phyloP scores from a whole-genome alignment of 2,329 filamentous ascomycete species.

The Penicillium hesseltinei region DNA sequence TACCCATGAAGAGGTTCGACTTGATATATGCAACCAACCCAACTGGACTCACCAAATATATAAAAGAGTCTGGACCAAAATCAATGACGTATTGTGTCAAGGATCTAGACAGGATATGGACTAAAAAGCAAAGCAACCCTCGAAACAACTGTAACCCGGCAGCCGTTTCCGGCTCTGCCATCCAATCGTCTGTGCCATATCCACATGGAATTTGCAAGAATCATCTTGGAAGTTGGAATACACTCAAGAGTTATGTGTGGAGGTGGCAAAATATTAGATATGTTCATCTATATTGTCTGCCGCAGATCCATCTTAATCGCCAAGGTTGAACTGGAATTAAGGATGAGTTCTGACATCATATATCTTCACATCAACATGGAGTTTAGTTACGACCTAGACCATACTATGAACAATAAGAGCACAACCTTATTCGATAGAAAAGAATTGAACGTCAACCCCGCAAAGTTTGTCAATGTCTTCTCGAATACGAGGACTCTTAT shows the following conservation, averaged over 20 bases:
- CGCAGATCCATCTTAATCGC: not conserved
- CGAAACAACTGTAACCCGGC: not conserved
- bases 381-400: no score
- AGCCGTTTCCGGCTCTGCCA: conserved; percentile 4
- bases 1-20: no score
- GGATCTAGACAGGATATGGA: not conserved
- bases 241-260: not conserved
- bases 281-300: not conserved
- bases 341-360: not conserved
- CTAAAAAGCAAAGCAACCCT: not conserved
- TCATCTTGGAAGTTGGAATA: not conserved
- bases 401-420: not conserved
- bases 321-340: not conserved
- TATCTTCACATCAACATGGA: not conserved
- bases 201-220: not conserved
- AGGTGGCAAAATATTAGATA: not conserved
- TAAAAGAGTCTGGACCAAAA: conserved; percentile 3
- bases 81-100: conserved; percentile 3
- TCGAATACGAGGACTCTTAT: not conserved
- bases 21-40: not conserved
- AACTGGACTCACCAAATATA: not conserved
- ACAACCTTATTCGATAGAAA: not conserved
- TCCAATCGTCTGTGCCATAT: not conserved
- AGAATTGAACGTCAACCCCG: not conserved
- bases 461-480: not conserved